Percentiles rank a stretch among this genome's conserved stretches.
Evolutionary conservation across 2,329 filamentous ascomycete genomes (phyloP).

Genomic region (Diaporthe helianthi): DNA sequence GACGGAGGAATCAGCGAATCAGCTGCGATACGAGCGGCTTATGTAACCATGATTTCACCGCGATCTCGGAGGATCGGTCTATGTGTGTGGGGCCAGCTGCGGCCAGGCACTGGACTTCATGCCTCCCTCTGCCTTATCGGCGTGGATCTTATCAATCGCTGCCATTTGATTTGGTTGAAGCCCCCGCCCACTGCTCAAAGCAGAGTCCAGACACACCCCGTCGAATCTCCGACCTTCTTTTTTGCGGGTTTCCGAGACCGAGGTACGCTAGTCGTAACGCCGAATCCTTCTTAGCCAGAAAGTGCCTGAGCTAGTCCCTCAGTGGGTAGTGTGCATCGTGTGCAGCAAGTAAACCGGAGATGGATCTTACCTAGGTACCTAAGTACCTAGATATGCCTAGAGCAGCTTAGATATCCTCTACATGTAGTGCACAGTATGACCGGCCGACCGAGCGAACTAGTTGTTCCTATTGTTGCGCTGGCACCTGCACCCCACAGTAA

Average conservation of each 20-base stretch:
- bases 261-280: background rate
- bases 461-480: background rate
- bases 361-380: too few relatives aligned
- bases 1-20: constrained; percentile 5
- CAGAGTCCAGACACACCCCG: constrained; percentile 1
- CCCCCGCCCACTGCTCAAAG: constrained; percentile 3
- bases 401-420: too few relatives aligned
- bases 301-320: background rate
- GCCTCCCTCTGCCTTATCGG: too few relatives aligned
- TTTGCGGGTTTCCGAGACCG: constrained; percentile 22
- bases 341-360: background rate
- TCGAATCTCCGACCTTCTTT: constrained; percentile 23
- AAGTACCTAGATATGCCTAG: too few relatives aligned
- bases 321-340: background rate
- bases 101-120: background rate
- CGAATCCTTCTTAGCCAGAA: background rate
- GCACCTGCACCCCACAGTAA: constrained; percentile 16
- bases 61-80: constrained; percentile 30
- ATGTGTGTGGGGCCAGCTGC: constrained; percentile 12
- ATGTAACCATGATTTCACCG: constrained; percentile 16
- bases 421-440: too few relatives aligned
- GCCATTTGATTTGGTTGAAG: constrained; percentile 21
- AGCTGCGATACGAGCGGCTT: rapidly evolving
- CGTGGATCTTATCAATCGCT: constrained; percentile 28
- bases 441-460: background rate